A percentile compares a stretch with the other conserved stretches of the same genome.
phyloP scores from a whole-genome alignment of 2,329 filamentous ascomycete genomes.

The Fusarium luffae region DNA sequence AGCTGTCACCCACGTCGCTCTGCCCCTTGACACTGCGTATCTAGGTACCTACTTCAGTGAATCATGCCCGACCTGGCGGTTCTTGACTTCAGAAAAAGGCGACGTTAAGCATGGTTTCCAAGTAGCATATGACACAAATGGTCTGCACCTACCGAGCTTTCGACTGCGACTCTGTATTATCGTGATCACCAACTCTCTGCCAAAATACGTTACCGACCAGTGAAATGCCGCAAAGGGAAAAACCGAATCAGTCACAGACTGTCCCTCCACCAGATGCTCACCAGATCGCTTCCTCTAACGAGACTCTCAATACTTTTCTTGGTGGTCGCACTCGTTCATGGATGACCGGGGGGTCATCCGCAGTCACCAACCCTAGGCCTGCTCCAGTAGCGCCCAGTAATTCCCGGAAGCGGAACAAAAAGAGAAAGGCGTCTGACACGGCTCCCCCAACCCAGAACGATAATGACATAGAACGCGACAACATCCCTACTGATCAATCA shows the following conservation, averaged over 20 bases:
- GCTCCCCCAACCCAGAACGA: constrained; percentile 25
- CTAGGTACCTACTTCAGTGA: constrained; percentile 18
- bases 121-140: constrained; percentile 33
- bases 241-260: constrained; percentile 32
- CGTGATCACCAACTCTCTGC: constrained; percentile 16
- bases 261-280: constrained; percentile 23
- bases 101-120: constrained; percentile 41
- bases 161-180: neutral
- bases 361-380: constrained; percentile 15
- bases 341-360: constrained; percentile 39
- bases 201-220: constrained; percentile 16
- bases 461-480: constrained; percentile 19
- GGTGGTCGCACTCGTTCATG: constrained; percentile 50
- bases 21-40: neutral
- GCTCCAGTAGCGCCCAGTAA: constrained; percentile 16
- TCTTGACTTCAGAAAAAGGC: constrained; percentile 39
- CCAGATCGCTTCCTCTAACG: constrained; percentile 55
- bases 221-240: constrained; percentile 44
- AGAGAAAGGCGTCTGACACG: constrained; percentile 20
- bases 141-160: constrained; percentile 12
- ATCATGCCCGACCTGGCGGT: constrained; percentile 38
- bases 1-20: constrained; percentile 11
- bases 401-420: constrained; percentile 40
- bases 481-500: constrained; percentile 6
- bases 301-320: constrained; percentile 55